Conservation (phyloP, 371 early-diverging fungal species). For the Haplosporangium sp. region DNA sequence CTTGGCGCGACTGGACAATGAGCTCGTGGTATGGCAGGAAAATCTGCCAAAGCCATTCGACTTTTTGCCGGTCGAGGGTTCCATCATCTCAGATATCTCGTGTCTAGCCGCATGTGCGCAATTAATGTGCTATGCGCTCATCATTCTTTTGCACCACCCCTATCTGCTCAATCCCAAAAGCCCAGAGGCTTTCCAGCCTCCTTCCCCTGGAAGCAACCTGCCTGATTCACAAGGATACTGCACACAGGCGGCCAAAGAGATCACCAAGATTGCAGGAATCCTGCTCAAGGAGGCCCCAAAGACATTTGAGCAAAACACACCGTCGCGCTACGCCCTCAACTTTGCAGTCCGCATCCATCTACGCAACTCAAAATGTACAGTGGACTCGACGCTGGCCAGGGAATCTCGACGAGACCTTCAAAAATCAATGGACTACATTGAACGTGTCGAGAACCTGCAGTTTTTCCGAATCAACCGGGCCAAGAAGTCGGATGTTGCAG, state of each 20-base stretch:
- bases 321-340: slow-evolving; percentile 40
- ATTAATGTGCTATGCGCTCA: slow-evolving; percentile 48
- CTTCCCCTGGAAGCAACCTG: background rate
- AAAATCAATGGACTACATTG: slow-evolving; percentile 49
- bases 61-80: slow-evolving; percentile 29
- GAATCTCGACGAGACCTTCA: slow-evolving; percentile 47
- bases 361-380: slow-evolving; percentile 43
- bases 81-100: slow-evolving; percentile 26
- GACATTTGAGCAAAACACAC: slow-evolving; percentile 44
- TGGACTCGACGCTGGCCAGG: slow-evolving; percentile 25
- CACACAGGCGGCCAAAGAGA: slow-evolving; percentile 53
- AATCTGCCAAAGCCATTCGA: slow-evolving; percentile 41
- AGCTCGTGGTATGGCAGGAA: slow-evolving; percentile 50
- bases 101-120: slow-evolving; percentile 28
- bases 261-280: slow-evolving; percentile 48
- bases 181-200: slow-evolving; percentile 39
- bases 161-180: slow-evolving; percentile 50
- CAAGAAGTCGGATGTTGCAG: slow-evolving; percentile 49
- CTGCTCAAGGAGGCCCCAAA: slow-evolving; percentile 41
- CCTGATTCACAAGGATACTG: slow-evolving; percentile 55
- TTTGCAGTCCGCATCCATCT: slow-evolving; percentile 54
- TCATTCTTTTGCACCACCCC: slow-evolving; percentile 50
- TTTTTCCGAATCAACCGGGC: slow-evolving; percentile 49
- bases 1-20: slow-evolving; percentile 34
- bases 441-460: slow-evolving; percentile 46